Percentiles rank a stretch among this genome's conserved stretches.
phyloP scores from a whole-genome alignment of 345 rosid genomes.

The rapeseed (Brassica napus) region DNA sequence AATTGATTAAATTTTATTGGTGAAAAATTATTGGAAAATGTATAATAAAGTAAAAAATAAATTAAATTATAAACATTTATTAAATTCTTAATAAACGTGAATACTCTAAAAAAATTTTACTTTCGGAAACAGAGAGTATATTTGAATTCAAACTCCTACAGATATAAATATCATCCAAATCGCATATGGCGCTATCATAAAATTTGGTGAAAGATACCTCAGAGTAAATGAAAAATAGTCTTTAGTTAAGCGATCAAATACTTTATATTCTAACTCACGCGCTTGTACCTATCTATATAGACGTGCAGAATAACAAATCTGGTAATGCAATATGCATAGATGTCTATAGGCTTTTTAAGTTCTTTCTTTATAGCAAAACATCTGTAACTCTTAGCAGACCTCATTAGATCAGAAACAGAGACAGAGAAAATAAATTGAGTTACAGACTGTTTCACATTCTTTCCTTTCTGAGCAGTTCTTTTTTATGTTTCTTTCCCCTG shows the following conservation, averaged over 20 bases:
- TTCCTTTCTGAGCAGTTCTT: conserved; percentile 26
- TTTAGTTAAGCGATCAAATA: neutral
- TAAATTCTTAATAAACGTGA: no score
- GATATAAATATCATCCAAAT: no score
- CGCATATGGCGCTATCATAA: neutral
- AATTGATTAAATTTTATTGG: no score
- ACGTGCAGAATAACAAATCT: conserved; percentile 30
- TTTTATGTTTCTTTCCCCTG: conserved; percentile 24
- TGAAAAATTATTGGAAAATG: no score
- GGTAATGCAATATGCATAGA: conserved; percentile 21
- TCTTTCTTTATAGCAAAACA: conserved; percentile 32
- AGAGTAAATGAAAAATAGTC: conserved; percentile 5
- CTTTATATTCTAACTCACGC: no score
- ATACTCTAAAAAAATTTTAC: no score
- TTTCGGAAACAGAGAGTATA: no score
- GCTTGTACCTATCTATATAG: neutral
- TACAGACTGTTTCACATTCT: conserved; percentile 3
- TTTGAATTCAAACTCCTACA: neutral
- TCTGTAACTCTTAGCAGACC: conserved; percentile 29
- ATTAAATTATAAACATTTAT: no score
- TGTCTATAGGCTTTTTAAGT: conserved; percentile 34
- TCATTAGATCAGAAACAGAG: conserved; percentile 35
- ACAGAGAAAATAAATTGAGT: conserved; percentile 1
- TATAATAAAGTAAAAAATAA: no score
- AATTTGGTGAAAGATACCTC: neutral